Conservation (phyloP, 148 eudicot species). For the Rhododendron vialii region DNA sequence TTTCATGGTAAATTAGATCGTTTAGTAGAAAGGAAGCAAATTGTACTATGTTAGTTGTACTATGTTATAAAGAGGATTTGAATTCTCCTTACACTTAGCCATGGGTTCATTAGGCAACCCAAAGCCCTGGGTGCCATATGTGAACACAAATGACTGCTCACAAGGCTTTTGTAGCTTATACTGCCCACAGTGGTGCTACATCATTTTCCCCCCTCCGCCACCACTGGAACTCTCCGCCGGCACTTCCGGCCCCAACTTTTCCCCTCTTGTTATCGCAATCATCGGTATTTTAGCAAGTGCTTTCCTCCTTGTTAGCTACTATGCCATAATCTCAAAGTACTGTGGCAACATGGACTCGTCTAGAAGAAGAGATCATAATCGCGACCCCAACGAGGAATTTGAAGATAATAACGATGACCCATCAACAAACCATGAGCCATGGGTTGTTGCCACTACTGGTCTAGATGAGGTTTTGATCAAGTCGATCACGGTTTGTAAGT, state of each 20-base stretch:
- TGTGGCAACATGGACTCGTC: slow-evolving; percentile 35
- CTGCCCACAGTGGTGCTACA: slow-evolving; percentile 79
- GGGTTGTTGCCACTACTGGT: slow-evolving; percentile 50
- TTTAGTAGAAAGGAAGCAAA: background rate
- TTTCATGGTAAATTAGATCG: background rate
- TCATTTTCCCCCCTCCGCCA: slow-evolving; percentile 63
- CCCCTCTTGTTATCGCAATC: slow-evolving; percentile 78
- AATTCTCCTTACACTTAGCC: background rate
- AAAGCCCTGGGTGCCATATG: slow-evolving; percentile 53
- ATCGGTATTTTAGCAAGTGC: slow-evolving; percentile 75
- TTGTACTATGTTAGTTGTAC: no score
- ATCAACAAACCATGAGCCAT: slow-evolving; percentile 39
- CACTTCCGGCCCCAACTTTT: slow-evolving; percentile 35
- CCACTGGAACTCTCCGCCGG: slow-evolving; percentile 33
- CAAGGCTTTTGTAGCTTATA: slow-evolving; percentile 55
- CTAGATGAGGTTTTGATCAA: slow-evolving; percentile 65
- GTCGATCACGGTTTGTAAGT: slow-evolving; percentile 48
- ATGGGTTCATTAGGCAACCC: slow-evolving; percentile 47
- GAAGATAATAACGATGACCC: slow-evolving; percentile 26
- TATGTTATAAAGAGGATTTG: background rate
- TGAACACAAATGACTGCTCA: slow-evolving; percentile 63
- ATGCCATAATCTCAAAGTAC: slow-evolving; percentile 62
- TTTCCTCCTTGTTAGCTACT: slow-evolving; percentile 69
- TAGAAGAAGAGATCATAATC: slow-evolving; percentile 20
- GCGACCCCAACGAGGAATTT: slow-evolving; percentile 17